Conservation (phyloP, 768 basidiomycete genomes). For the Trametes elegans region DNA sequence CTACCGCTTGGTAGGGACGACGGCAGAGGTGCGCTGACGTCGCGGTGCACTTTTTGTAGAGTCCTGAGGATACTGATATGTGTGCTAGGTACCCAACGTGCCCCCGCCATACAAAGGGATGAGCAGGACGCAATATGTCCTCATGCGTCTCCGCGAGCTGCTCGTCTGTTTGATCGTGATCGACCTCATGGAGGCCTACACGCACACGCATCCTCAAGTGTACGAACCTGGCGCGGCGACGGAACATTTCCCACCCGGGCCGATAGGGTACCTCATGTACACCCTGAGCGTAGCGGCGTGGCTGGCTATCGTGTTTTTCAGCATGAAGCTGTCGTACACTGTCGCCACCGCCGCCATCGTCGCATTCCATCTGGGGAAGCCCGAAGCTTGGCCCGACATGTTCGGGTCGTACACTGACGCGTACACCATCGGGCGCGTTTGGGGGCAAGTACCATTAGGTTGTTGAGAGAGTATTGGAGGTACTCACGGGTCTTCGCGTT, state of each 20-base stretch:
- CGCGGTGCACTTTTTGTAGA: neutral
- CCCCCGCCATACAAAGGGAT: neutral
- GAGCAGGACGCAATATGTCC: neutral
- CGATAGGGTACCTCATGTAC: neutral
- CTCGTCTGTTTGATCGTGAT: neutral
- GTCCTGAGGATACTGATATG: neutral
- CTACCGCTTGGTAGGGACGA: slow-evolving; percentile 20
- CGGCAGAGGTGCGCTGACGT: slow-evolving; percentile 13
- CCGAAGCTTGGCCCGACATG: slow-evolving; percentile 39
- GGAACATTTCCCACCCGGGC: neutral
- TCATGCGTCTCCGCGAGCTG: neutral
- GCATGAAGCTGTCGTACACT: neutral
- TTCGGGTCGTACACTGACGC: slow-evolving; percentile 35
- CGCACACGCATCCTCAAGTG: neutral
- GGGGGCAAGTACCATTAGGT: slow-evolving; percentile 35
- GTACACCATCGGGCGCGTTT: slow-evolving; percentile 38
- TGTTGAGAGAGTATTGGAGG: no score
- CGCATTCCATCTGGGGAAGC: slow-evolving; percentile 24
- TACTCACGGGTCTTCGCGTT: neutral
- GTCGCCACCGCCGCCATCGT: slow-evolving; percentile 3
- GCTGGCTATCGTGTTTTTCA: neutral
- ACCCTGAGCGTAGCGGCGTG: neutral
- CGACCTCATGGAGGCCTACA: neutral
- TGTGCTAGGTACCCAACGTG: neutral
- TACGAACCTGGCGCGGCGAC: neutral